phyloP scores from a whole-genome alignment of 1,284 basidiomycete genomes.

The Neotropicomus parvogracilis region DNA sequence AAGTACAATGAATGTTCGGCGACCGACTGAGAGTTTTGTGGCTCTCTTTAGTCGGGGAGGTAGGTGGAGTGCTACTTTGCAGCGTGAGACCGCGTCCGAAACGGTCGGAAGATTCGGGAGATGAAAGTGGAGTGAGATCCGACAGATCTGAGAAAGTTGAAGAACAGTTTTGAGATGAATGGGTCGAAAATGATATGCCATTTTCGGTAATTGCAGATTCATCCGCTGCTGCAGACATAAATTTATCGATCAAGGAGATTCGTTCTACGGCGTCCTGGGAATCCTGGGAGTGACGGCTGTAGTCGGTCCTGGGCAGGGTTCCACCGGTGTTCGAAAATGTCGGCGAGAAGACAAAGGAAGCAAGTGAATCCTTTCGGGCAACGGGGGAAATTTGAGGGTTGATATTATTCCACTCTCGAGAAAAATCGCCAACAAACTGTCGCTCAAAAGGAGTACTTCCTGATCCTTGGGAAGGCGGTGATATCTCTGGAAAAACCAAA shows the following conservation, averaged over 20 bases:
- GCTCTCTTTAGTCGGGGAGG: slow-evolving; percentile 18
- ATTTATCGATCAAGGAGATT: slow-evolving; percentile 30
- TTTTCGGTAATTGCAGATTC: slow-evolving; percentile 6
- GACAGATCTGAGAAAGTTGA: slow-evolving; percentile 28
- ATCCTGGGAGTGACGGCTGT: slow-evolving; percentile 4
- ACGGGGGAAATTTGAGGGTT: slow-evolving; percentile 26
- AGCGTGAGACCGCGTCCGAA: neutral
- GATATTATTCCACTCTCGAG: slow-evolving; percentile 17
- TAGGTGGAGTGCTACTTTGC: slow-evolving; percentile 17
- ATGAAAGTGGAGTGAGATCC: slow-evolving; percentile 31
- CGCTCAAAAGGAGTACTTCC: slow-evolving; percentile 31
- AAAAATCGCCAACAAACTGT: slow-evolving; percentile 24
- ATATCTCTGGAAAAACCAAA: slow-evolving; percentile 23
- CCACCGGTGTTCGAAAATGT: neutral
- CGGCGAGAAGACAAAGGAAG: slow-evolving; percentile 14
- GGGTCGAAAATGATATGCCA: neutral
- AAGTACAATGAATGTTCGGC: neutral
- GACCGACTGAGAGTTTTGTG: neutral
- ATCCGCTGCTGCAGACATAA: slow-evolving; percentile 27
- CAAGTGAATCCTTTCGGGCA: slow-evolving; percentile 8
- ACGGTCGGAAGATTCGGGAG: slow-evolving; percentile 13
- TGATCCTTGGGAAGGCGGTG: slow-evolving; percentile 27
- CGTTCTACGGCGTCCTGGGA: slow-evolving; percentile 9
- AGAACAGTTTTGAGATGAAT: slow-evolving; percentile 11
- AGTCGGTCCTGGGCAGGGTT: neutral